Conservation (phyloP, 2,329 filamentous ascomycete genomes). For the Alternaria angustiovoidea region DNA sequence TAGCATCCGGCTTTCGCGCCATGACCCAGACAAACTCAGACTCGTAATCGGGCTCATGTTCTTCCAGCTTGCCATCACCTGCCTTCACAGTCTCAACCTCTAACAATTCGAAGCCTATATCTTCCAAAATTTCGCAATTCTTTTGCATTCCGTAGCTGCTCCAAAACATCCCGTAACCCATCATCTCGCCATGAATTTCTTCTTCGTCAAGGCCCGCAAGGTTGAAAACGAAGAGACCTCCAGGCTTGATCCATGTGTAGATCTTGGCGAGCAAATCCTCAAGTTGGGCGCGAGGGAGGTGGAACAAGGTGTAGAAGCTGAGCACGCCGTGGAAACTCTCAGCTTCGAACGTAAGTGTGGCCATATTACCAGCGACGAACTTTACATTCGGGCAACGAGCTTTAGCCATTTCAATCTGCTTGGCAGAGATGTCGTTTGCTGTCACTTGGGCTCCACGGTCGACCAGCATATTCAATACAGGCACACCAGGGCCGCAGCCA, state of each 20-base stretch:
- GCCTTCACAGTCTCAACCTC: constrained; percentile 26
- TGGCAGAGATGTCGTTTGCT: constrained; percentile 51
- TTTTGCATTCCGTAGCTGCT: constrained; percentile 41
- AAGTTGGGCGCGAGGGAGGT: constrained; percentile 61
- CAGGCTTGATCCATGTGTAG: constrained; percentile 58
- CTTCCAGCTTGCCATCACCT: constrained; percentile 23
- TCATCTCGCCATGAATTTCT: constrained; percentile 36
- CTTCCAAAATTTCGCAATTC: constrained; percentile 28
- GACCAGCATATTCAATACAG: constrained; percentile 18
- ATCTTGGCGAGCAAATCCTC: constrained; percentile 54
- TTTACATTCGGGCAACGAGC: constrained; percentile 7
- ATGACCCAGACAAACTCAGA: constrained; percentile 23
- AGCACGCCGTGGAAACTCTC: constrained; percentile 57
- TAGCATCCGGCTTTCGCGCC: constrained; percentile 13
- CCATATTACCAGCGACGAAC: constrained; percentile 51
- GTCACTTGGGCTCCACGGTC: constrained; percentile 32
- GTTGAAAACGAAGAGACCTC: constrained; percentile 51
- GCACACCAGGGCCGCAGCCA: constrained; percentile 23
- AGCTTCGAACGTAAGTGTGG: constrained; percentile 39
- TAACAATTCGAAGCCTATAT: constrained; percentile 22
- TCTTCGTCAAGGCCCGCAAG: constrained; percentile 57
- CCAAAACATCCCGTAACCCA: constrained; percentile 46
- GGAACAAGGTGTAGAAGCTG: constrained; percentile 62
- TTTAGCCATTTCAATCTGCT: constrained; percentile 46
- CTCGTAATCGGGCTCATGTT: constrained; percentile 27